Percentiles rank a stretch among this genome's conserved stretches.
These are phyloP conservation scores for Pleurozium schreberi DNA, from an alignment of 225 moss, liverwort and hornwort genomes.

Conservation along the genomic window DNA sequence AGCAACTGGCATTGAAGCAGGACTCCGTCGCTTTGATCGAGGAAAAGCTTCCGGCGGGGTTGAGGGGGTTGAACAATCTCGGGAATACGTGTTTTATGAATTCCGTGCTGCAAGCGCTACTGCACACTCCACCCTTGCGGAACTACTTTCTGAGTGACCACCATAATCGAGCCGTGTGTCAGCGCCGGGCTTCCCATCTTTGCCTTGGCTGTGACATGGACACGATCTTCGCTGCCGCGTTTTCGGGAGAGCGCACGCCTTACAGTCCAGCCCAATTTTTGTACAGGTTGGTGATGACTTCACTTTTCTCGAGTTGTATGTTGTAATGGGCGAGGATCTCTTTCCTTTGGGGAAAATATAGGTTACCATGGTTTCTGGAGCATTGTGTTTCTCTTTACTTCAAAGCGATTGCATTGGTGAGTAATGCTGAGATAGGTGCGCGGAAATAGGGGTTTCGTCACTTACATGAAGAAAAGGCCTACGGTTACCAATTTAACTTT, in stretches of 20 bases:
- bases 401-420: background rate
- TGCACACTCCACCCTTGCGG: constrained; percentile 78
- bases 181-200: constrained; percentile 65
- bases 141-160: constrained; percentile 85
- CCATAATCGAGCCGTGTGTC: constrained; percentile 66
- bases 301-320: background rate
- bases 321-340: background rate
- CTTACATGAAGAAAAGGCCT: background rate
- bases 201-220: constrained; percentile 95
- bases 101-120: constrained; percentile 77
- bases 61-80: constrained; percentile 72
- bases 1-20: constrained; percentile 53
- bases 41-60: constrained; percentile 53
- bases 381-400: background rate
- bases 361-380: background rate
- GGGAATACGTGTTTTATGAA: constrained; percentile 96
- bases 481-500: too few relatives aligned
- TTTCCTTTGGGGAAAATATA: background rate
- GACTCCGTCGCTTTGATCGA: constrained; percentile 53
- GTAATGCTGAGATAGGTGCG: background rate
- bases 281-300: constrained; percentile 43
- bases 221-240: constrained; percentile 80
- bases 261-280: constrained; percentile 86
- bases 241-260: constrained; percentile 77
- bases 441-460: background rate